Base-by-base conservation (phyloP, 129 eudicot genomes). In the Centaurea solstitialis region DNA sequence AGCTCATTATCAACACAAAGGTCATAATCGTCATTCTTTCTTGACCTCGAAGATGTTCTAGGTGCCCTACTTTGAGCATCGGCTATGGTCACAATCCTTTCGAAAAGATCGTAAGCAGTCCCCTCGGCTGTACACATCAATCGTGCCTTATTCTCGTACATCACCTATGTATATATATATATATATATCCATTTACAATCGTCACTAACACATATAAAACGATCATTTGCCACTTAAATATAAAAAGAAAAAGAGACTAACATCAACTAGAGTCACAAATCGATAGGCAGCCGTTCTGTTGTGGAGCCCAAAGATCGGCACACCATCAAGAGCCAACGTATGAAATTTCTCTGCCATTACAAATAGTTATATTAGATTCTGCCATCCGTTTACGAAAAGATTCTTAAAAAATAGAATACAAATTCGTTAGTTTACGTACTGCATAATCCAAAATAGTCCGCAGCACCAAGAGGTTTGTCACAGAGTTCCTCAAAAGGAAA, bases 381-480 rank as follows among this genome's bases (percentile, higher is more conserved):
- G 37, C 18, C 64, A 15, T 53, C 17, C 5, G 5, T 50, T 50
- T 12, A 53, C 9, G 66, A 21, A 75, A 11, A 28, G 26, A 50
- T 0, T 35, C 47, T 23, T 35, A 22, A 66, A 67, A 40, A 74
- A 59, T 30, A 67, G 30, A 74, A 59, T 33, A 6, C 3, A 28
- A 20, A 37, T 23, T 10, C 50, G n/a, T n/a, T 68, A 22, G 17
- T 20, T 66, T 24, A 75, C 99, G 91, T 93, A 93, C 99, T 95
- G 79, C 87, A 95, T 59, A 95, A 82, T 77, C 98, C 99, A 82
- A 91, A 91, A 87, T 95, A 95, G 84, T 95, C 99, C 57, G 99
- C 99, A 9, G 99, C 99, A 23, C 99, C 99, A 83, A 92, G 97
- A 68, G 99, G 99, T 81, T 86, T 90, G 81, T 95, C 97, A 73